phyloP scores from a whole-genome alignment of 2,329 filamentous ascomycete species.

The Microcyclospora tardicrescens region DNA sequence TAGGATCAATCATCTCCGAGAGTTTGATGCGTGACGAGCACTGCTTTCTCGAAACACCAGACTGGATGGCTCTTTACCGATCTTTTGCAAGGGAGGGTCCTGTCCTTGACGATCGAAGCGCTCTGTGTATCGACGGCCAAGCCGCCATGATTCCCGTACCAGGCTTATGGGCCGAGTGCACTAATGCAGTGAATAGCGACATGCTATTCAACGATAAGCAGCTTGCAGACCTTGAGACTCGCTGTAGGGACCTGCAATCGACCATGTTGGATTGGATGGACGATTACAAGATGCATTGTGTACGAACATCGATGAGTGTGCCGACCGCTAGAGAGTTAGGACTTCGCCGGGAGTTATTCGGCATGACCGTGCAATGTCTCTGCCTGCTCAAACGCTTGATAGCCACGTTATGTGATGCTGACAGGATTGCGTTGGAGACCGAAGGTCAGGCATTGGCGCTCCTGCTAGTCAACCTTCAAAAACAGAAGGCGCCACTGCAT shows the following conservation, averaged over 20 bases:
- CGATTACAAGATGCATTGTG: slow-evolving; percentile 14
- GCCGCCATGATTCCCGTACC: slow-evolving; percentile 12
- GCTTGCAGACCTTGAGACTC: slow-evolving; percentile 3
- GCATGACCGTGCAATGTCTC: slow-evolving; percentile 11
- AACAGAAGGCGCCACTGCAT: slow-evolving; percentile 10
- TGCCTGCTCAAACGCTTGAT: slow-evolving; percentile 13
- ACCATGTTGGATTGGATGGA: slow-evolving; percentile 10
- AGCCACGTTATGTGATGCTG: slow-evolving; percentile 7
- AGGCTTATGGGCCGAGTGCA: slow-evolving; percentile 11
- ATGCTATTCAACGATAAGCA: slow-evolving; percentile 6
- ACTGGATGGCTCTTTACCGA: slow-evolving; percentile 17
- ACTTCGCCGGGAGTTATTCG: slow-evolving; percentile 14
- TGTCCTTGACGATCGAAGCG: slow-evolving; percentile 12
- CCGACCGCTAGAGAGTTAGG: slow-evolving; percentile 9
- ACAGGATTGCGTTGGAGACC: slow-evolving; percentile 16
- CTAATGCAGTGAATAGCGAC: slow-evolving; percentile 6
- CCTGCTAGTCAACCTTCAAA: slow-evolving; percentile 20
- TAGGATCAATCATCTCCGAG: slow-evolving; percentile 20
- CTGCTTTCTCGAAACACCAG: slow-evolving; percentile 20
- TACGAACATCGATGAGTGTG: slow-evolving; percentile 8
- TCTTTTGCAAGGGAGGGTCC: slow-evolving; percentile 8
- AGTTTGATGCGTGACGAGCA: slow-evolving; percentile 11
- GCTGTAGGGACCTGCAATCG: slow-evolving; percentile 7
- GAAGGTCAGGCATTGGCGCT: slow-evolving; percentile 17
- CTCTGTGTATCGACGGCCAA: slow-evolving; percentile 11